Percentiles rank a stretch among this genome's conserved stretches.
Conservation (phyloP, 2,329 filamentous ascomycete genomes). For the Drechslerella stenobrocha region DNA sequence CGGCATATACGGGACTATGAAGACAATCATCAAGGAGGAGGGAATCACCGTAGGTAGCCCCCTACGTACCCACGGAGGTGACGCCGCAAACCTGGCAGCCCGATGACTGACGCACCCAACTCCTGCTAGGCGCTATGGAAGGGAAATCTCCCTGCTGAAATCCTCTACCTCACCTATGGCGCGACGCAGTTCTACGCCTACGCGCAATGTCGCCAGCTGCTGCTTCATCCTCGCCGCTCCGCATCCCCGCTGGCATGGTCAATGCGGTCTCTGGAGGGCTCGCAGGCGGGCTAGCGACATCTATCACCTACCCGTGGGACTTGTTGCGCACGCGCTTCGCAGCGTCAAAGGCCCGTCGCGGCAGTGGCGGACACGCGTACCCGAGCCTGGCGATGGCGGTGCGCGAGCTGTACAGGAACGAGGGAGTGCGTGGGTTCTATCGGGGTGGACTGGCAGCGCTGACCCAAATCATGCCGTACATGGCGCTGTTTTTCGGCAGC, state of each 20-base stretch:
- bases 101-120: background rate
- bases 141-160: slow-evolving; percentile 92
- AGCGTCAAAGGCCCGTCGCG: slow-evolving; percentile 58
- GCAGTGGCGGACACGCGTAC: slow-evolving; percentile 2
- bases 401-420: slow-evolving; percentile 66
- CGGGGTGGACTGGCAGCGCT: slow-evolving; percentile 80
- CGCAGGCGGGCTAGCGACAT: slow-evolving; percentile 80
- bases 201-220: slow-evolving; percentile 65
- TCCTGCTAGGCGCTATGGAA: slow-evolving; percentile 75
- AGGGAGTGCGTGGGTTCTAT: slow-evolving; percentile 81
- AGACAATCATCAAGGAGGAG: slow-evolving; percentile 75
- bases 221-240: slow-evolving; percentile 22
- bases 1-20: slow-evolving; percentile 74
- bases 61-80: slow-evolving; percentile 1
- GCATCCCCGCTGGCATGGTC: slow-evolving; percentile 66
- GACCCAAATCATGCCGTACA: slow-evolving; percentile 88
- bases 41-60: slow-evolving; percentile 71
- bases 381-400: slow-evolving; percentile 6
- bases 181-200: slow-evolving; percentile 89
- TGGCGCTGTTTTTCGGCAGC: slow-evolving; percentile 91
- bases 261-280: slow-evolving; percentile 76
- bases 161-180: slow-evolving; percentile 90
- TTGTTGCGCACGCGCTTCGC: slow-evolving; percentile 91
- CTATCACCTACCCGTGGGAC: slow-evolving; percentile 86
- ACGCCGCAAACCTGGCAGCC: no score